These are phyloP conservation scores for Podaxis sp. DNA, from an alignment of 768 basidiomycete genomes.

Conservation along the genomic window DNA sequence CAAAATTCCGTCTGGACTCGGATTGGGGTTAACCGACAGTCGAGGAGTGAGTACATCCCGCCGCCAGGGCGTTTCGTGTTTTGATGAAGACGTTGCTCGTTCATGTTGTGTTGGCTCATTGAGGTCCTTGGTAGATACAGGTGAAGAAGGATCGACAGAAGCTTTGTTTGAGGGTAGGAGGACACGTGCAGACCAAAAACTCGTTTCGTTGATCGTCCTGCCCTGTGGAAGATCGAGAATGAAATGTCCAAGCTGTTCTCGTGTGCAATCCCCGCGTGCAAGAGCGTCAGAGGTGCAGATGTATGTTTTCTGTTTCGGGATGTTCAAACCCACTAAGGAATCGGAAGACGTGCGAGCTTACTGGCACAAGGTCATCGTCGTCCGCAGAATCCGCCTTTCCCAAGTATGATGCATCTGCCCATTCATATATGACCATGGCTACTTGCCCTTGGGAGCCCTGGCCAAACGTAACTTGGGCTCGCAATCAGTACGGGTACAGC, in stretches of 20 bases:
- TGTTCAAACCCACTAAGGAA: conserved; percentile 14
- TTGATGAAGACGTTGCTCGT: conserved; percentile 49
- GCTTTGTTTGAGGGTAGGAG: conserved; percentile 48
- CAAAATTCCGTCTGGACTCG: conserved; percentile 50
- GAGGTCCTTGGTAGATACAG: conserved; percentile 42
- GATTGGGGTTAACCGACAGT: conserved; percentile 29
- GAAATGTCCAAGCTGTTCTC: conserved; percentile 80
- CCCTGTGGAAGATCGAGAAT: conserved; percentile 75
- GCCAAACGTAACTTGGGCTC: conserved; percentile 70
- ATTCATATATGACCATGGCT: conserved; percentile 95
- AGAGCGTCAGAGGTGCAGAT: conserved; percentile 88
- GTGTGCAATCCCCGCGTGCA: conserved; percentile 65
- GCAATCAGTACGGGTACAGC: neutral
- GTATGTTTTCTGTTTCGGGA: conserved; percentile 77
- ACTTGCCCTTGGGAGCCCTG: conserved; percentile 78
- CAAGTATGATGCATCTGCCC: conserved; percentile 83
- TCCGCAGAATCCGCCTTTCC: conserved; percentile 53
- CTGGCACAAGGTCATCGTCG: conserved; percentile 60
- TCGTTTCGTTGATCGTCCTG: conserved; percentile 66
- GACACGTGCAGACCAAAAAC: conserved; percentile 86
- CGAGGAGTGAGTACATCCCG: conserved; percentile 22
- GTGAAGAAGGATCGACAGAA: conserved; percentile 20
- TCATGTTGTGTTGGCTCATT: conserved; percentile 45
- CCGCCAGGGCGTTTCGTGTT: conserved; percentile 48
- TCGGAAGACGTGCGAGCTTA: conserved; percentile 39